Evolutionary conservation across 441 rosid genomes (phyloP), one percentile per base, ranked within the genome.

Genomic region (Pelargonium hybrid): DNA sequence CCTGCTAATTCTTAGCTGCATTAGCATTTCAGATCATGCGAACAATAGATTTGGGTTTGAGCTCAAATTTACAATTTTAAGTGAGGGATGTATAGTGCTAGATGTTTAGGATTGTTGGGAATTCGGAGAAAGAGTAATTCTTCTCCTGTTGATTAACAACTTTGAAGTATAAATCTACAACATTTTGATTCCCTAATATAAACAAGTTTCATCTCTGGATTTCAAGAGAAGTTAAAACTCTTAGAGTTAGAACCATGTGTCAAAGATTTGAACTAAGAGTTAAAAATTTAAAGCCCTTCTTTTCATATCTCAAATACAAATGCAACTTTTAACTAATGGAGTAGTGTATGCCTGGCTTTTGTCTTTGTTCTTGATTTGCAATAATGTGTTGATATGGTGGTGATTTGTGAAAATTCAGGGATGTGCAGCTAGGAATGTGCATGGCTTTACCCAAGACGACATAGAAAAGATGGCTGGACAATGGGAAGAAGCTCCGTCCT

Each of bases 361-460:
- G 25, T 56, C 11, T 56, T 2, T 18, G 10, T 50, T 50, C 52
- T 10, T 47, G 52, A 50, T 50, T 50, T 50, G 57, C 52, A 47
- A 47, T n/a, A 47, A 17, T 18, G 26, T 56, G 20, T 56, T 56
- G 13, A 20, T 56, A 18, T 18, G 47, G 37, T 31, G 4, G 37
- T 31, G 6, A 52, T 67, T 26, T 77, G 45, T 77, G 65, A 64
- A 73, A 72, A 76, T 74, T 72, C 87, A 93, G 98, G 98, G 98
- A 50, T 93, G 98, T 78, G 94, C 98, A 21, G 98, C 97, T 66
- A 87, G 98, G 84, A 91, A 93, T 73, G 84, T 93, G 57, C 97
- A 91, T 74, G 88, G 96, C 64, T 86, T 93, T 83, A 84, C 89
- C 78, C 74, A 84, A 61, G 92, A 86, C 78, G 89, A 88, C 74